Evolutionary conservation across 768 basidiomycete species (phyloP).

Genomic region (Psilocybe sp.): DNA sequence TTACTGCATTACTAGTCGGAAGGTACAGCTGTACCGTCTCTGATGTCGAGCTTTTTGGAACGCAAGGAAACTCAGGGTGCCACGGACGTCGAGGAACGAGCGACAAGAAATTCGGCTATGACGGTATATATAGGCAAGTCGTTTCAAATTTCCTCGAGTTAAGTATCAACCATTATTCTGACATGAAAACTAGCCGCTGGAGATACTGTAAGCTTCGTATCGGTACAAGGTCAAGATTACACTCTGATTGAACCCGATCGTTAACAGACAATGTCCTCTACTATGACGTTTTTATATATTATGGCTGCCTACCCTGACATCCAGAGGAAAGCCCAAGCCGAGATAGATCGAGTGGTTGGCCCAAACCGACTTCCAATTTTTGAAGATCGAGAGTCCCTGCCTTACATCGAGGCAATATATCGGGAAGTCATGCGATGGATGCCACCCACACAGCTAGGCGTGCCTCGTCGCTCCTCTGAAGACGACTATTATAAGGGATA

Average conservation of each 20-base stretch:
- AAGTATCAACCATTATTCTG: background rate
- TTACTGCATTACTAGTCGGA: background rate
- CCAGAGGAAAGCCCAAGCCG: conserved; percentile 27
- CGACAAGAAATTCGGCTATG: conserved; percentile 4
- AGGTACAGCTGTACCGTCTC: conserved; percentile 5
- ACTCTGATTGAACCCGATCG: background rate
- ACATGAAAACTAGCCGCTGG: background rate
- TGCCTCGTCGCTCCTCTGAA: conserved; percentile 19
- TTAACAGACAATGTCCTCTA: conserved; percentile 11
- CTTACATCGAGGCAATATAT: conserved; percentile 16
- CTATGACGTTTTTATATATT: conserved; percentile 22
- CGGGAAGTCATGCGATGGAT: conserved; percentile 14
- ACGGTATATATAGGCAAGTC: conserved; percentile 12
- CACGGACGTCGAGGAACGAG: conserved; percentile 4
- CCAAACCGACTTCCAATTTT: conserved; percentile 19
- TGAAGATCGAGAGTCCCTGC: conserved; percentile 19
- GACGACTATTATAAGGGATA: conserved; percentile 26
- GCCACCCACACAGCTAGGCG: conserved; percentile 16
- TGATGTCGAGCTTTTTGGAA: conserved; percentile 8
- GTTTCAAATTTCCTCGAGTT: background rate
- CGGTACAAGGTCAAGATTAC: too few relatives aligned
- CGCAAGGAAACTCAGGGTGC: background rate
- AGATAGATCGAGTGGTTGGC: conserved; percentile 27
- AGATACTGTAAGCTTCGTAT: conserved; percentile 13
- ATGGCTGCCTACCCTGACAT: conserved; percentile 26